These are phyloP conservation scores for Puccinia hordei DNA, from an alignment of 1,284 basidiomycete species.

Conservation along the genomic window DNA sequence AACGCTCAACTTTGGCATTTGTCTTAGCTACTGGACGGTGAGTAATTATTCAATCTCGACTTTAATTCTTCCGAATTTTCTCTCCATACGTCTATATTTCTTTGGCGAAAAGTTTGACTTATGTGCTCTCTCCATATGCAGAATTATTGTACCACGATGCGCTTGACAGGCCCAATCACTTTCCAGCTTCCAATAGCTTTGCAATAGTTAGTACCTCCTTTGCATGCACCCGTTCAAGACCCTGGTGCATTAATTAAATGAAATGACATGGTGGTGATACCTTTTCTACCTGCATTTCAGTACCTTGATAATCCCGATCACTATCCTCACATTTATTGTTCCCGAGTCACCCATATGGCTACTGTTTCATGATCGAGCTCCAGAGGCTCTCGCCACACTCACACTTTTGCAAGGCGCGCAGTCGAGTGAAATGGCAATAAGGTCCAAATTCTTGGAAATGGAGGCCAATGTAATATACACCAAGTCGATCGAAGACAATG, in stretches of 20 bases:
- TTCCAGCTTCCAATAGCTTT: conserved; percentile 52
- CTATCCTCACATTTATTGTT: conserved; percentile 53
- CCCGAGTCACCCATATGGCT: conserved; percentile 59
- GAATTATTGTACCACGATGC: conserved; percentile 56
- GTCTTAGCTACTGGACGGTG: conserved; percentile 55
- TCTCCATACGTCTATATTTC: neutral
- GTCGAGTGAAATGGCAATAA: conserved; percentile 53
- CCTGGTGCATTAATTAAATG: neutral
- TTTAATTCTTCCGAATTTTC: too few species aligned
- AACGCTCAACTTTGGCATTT: conserved; percentile 58
- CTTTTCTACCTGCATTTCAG: neutral
- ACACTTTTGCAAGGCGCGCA: conserved; percentile 52
- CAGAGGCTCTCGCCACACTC: conserved; percentile 55
- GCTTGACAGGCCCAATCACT: conserved; percentile 37
- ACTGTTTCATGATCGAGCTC: conserved; percentile 54
- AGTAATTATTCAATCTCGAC: neutral
- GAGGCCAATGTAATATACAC: conserved; percentile 56
- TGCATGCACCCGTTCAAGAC: neutral
- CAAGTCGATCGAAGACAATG: conserved; percentile 53
- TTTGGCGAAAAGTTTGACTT: neutral
- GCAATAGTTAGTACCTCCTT: conserved; percentile 51
- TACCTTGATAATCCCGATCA: conserved; percentile 54
- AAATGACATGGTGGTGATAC: neutral
- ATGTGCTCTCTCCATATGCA: neutral
- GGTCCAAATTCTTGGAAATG: conserved; percentile 55